These are phyloP conservation scores for Boechera divaricarpa DNA, from an alignment of 345 rosid species.

Conservation along the genomic window DNA sequence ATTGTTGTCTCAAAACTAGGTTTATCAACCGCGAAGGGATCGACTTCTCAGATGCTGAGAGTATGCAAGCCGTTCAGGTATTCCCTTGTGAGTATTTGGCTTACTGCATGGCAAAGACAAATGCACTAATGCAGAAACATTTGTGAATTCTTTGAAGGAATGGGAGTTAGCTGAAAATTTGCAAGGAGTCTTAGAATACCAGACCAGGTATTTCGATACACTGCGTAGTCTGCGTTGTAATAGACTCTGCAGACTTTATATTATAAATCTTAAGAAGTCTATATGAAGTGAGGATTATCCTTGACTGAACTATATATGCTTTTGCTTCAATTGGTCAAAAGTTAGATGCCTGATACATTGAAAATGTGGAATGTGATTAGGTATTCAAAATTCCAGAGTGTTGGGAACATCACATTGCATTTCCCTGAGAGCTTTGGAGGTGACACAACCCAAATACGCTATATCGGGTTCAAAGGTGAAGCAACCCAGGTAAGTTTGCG, in stretches of 20 bases:
- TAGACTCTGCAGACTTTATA: neutral
- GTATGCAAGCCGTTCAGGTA: conserved; percentile 96
- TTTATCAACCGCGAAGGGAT: conserved; percentile 88
- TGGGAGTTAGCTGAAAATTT: conserved; percentile 93
- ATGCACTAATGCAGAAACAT: conserved; percentile 18
- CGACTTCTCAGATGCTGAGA: conserved; percentile 95
- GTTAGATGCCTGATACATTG: conserved; percentile 24
- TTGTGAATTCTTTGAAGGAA: conserved; percentile 53
- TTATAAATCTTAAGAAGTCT: neutral
- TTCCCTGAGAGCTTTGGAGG: conserved; percentile 94
- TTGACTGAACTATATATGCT: neutral
- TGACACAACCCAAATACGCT: conserved; percentile 75
- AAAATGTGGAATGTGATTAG: conserved; percentile 45
- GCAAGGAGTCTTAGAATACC: conserved; percentile 85
- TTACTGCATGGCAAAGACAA: neutral
- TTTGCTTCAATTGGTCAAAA: conserved; percentile 8
- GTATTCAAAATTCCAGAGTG: conserved; percentile 89
- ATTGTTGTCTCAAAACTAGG: conserved; percentile 49
- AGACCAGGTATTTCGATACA: conserved; percentile 64
- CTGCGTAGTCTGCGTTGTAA: neutral
- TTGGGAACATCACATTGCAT: conserved; percentile 88
- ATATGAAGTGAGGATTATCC: neutral
- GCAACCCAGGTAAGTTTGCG: conserved; percentile 75
- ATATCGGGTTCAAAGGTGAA: conserved; percentile 97
- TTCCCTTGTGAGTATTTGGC: conserved; percentile 26